These are phyloP conservation scores for Porogramme epimiltina DNA, from an alignment of 1,284 basidiomycete species.

Conservation along the genomic window DNA sequence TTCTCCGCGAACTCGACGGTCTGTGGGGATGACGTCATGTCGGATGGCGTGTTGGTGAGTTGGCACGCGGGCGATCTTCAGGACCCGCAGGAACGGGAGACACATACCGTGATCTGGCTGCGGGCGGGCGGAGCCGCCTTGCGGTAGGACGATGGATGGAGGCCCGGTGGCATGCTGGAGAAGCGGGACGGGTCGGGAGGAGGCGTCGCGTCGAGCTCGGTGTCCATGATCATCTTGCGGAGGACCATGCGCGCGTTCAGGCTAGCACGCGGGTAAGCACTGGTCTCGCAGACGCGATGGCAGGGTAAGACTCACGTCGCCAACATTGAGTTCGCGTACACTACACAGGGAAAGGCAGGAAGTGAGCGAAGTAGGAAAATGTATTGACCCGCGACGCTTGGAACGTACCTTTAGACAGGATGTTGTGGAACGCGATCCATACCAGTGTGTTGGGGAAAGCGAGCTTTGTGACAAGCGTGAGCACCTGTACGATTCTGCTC, in stretches of 20 bases:
- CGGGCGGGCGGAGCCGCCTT: not conserved
- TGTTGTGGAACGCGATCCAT: conserved; percentile 21
- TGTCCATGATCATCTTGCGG: conserved; percentile 11
- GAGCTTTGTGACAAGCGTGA: conserved; percentile 15
- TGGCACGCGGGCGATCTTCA: no score
- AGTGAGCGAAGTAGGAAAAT: not conserved
- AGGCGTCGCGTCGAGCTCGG: conserved; percentile 1
- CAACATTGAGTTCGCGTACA: conserved; percentile 21
- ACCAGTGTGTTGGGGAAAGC: conserved; percentile 14
- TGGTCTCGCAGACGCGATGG: no score
- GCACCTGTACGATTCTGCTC: conserved; percentile 12
- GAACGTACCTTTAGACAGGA: conserved; percentile 11
- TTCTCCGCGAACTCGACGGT: conserved; percentile 7
- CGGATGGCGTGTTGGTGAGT: no score
- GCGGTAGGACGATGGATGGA: not conserved
- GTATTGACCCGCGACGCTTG: not conserved
- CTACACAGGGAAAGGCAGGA: not conserved
- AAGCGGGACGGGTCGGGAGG: conserved; percentile 5
- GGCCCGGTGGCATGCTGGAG: conserved; percentile 1
- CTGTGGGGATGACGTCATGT: not conserved
- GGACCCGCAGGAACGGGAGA: not conserved
- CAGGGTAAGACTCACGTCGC: conserved; percentile 14
- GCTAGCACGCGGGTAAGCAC: not conserved
- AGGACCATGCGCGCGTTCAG: conserved; percentile 17
- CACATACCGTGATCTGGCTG: not conserved